Conservation (phyloP, 2,329 filamentous ascomycete genomes). For the Xylaria polymorpha region DNA sequence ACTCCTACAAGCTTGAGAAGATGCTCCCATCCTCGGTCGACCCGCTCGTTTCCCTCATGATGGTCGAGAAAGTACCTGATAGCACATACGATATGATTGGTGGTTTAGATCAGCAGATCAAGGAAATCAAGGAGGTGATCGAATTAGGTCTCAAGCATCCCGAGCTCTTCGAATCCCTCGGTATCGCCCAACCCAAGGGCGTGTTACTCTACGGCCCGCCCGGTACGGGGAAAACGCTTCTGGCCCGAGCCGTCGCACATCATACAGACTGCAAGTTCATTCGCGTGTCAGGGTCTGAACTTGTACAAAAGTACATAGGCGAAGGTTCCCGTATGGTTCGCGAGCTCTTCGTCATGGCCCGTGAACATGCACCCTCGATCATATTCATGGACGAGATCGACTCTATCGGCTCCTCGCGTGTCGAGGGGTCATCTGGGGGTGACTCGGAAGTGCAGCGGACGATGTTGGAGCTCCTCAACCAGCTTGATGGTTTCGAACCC, state of each 20-base stretch:
- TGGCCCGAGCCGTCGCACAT: slow-evolving; percentile 95
- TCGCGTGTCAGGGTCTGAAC: slow-evolving; percentile 91
- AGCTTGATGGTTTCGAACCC: slow-evolving; percentile 97
- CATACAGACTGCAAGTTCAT: slow-evolving; percentile 99
- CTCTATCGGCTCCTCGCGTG: slow-evolving; percentile 95
- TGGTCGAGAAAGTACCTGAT: slow-evolving; percentile 99
- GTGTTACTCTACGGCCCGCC: slow-evolving; percentile 96
- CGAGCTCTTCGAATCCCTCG: slow-evolving; percentile 98
- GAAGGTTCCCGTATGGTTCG: slow-evolving; percentile 98
- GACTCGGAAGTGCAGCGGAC: slow-evolving; percentile 98
- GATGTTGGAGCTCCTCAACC: slow-evolving; percentile 98
- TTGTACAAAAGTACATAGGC: slow-evolving; percentile 99
- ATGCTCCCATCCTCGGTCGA: slow-evolving; percentile 98
- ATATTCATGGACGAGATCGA: slow-evolving; percentile 99
- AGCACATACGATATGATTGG: slow-evolving; percentile 99
- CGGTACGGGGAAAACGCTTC: slow-evolving; percentile 94
- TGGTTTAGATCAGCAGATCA: slow-evolving; percentile 98
- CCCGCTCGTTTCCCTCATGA: slow-evolving; percentile 98
- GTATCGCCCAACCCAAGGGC: slow-evolving; percentile 97
- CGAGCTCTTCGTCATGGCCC: slow-evolving; percentile 98
- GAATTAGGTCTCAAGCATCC: slow-evolving; percentile 98
- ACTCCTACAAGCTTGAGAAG: slow-evolving; percentile 99
- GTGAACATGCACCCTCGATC: slow-evolving; percentile 97
- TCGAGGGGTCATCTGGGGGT: slow-evolving; percentile 93
- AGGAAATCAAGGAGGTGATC: slow-evolving; percentile 99